Evolutionary conservation across 768 basidiomycete species (phyloP).

Genomic region (Suillus sp.): DNA sequence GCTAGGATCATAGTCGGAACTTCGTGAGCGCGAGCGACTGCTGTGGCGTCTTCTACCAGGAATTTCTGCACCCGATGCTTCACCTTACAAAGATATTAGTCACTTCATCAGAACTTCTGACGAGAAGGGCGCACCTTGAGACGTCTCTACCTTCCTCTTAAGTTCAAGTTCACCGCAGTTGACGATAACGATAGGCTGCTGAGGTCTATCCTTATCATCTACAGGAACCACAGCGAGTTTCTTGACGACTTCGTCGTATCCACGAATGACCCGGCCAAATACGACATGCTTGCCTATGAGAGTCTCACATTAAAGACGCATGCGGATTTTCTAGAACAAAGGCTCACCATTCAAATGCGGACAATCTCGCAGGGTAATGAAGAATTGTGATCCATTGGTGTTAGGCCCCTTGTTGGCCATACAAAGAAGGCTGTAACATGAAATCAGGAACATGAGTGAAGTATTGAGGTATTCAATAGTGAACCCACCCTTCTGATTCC

Average conservation of each 20-base stretch:
- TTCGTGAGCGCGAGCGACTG: conserved; percentile 30
- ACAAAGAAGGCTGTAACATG: conserved; percentile 60
- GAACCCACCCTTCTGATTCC: conserved; percentile 61
- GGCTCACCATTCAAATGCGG: conserved; percentile 71
- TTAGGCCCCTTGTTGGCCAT: conserved; percentile 89
- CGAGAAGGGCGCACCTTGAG: conserved; percentile 19
- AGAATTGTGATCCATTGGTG: conserved; percentile 88
- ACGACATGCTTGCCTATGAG: conserved; percentile 59
- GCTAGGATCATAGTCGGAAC: conserved; percentile 26
- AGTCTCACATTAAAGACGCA: conserved; percentile 7
- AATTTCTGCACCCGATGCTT: conserved; percentile 2
- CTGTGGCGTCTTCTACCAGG: conserved; percentile 25
- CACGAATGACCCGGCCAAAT: conserved; percentile 57
- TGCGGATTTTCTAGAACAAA: neutral
- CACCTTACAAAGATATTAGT: conserved; percentile 9
- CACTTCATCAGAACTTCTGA: neutral
- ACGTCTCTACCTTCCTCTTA: conserved; percentile 33
- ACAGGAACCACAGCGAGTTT: conserved; percentile 64
- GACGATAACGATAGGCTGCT: conserved; percentile 62
- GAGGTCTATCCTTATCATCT: conserved; percentile 76
- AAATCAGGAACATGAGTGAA: conserved; percentile 1
- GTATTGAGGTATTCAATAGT: conserved; percentile 7
- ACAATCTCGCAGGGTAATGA: conserved; percentile 76
- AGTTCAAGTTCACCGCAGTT: conserved; percentile 88
- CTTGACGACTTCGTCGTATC: conserved; percentile 60